Percentiles rank a stretch among this genome's conserved stretches.
Evolutionary conservation across 2,329 filamentous ascomycete species (phyloP).

Genomic region (Pseudogymnoascus sp.): DNA sequence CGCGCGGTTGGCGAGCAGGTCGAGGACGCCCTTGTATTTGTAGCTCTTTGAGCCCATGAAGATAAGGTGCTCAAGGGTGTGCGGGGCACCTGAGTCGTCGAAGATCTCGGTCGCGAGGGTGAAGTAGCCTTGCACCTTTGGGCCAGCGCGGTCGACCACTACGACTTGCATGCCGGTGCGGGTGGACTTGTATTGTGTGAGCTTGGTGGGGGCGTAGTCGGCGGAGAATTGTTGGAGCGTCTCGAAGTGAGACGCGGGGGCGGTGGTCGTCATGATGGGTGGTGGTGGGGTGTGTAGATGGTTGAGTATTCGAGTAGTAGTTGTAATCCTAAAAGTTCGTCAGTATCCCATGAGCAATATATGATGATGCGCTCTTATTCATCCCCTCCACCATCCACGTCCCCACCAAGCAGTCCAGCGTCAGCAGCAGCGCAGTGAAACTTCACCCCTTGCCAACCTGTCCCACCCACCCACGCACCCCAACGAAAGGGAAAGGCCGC

Average conservation of each 20-base stretch:
- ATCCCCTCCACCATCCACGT: too few species aligned
- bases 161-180: slow-evolving; percentile 91
- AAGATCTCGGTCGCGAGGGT: slow-evolving; percentile 94
- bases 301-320: not conserved
- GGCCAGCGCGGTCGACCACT: slow-evolving; percentile 83
- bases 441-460: not conserved
- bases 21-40: slow-evolving; percentile 87
- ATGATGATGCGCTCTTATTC: not conserved
- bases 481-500: not conserved
- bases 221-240: slow-evolving; percentile 78
- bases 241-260: slow-evolving; percentile 56
- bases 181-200: slow-evolving; percentile 94
- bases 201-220: slow-evolving; percentile 79
- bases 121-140: slow-evolving; percentile 94
- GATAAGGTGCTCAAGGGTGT: slow-evolving; percentile 74
- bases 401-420: not conserved
- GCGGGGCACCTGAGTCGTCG: slow-evolving; percentile 89
- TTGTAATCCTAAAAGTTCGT: not conserved
- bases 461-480: not conserved
- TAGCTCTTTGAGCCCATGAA: slow-evolving; percentile 93
- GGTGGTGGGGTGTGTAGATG: not conserved
- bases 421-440: not conserved
- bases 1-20: slow-evolving; percentile 85
- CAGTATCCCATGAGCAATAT: not conserved
- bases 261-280: not conserved